Evolutionary conservation across 2,329 filamentous ascomycete genomes (phyloP), one percentile per base, ranked within the genome.

Genomic region (Venturia pyrina): DNA sequence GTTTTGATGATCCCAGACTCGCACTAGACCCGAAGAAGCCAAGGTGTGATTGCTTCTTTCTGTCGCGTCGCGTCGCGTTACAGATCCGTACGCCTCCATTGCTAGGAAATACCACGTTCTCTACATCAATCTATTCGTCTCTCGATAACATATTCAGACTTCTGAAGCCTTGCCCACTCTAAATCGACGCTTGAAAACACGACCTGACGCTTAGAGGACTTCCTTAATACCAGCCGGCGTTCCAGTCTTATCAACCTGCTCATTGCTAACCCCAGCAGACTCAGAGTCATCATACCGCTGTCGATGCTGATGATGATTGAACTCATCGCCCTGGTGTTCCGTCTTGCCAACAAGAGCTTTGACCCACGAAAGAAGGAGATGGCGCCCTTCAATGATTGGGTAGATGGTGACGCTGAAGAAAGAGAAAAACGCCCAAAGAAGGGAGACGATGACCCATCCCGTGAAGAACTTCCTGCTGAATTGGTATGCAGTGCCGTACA

Each of bases 401-500:
- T 43, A 57, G 10, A 65, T 21, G 21, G 63, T 65, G 34, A 65
- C 48, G 21, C 43, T 65, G 37, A 65, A 65, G 37, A 53, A 43
- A n/a, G 63, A 48, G 21, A 43, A 48, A 34, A 65, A 65, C 11
- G 63, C 63, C 48, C 48, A 65, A 4, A 65, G 53, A 8, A 65
- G 48, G 2, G 63, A 57, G 11, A 65, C 44, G 50, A 53, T 53
- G 28, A 59, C 41, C 63, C 63, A 65, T 24, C 44, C 44, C 10
- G 43, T 57, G 48, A 65, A 65, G 37, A 65, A 65, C 24, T 48
- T 61, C 61, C 63, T 64, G 13, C 40, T 53, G 34, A 66, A 66
- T 21, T 65, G 41, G 57, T 66, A 66, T 13, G 32, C 46, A 4
- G 59, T 66, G 44, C 65, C 65, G 61, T 66, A 66, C 60, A 66